Base-by-base conservation (phyloP, 805 yeast genomes). In the Torulaspora indica region DNA sequence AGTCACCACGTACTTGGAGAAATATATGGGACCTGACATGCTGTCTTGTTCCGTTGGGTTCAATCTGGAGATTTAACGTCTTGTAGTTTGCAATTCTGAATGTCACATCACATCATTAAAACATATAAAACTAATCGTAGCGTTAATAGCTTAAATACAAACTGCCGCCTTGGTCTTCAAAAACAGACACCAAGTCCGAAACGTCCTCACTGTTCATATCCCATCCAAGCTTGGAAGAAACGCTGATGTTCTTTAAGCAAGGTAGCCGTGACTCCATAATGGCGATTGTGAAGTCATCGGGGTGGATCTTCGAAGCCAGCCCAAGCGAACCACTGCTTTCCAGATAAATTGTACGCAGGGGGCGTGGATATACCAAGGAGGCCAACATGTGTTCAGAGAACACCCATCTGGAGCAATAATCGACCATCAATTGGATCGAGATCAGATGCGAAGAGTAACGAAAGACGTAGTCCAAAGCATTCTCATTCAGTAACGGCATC, bases 311-410 rank as follows among this genome's bases (percentile, higher is more conserved):
- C 18, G 82, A 77, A 2, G 88, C 76, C 46, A 90, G 86, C 1
- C 97, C 97, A 47, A 85, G 66, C 68, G 82, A 78, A 1, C 98
- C 97, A 48, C 95, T 82, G 36, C 95, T 82, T 46, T 86, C 91
- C 20, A 93, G 73, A 57, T 78, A 78, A 28, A 93, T 63, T 1
- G 78, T 74, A 41, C 70, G 72, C 47, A 91, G 66, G 24, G 75
- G 64, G 8, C 67, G 46, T 9, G 57, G 52, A 8, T 49, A 49
- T 8, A 49, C 40, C 15, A 72, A 44, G 44, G 63, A 40, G 28
- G 68, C 58, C 34, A 74, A 60, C 40, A 71, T 55, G 23, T 75
- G 74, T 18, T 76, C 81, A 22, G 72, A 62, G 53, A 77, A 78
- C 15, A 72, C 51, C 60, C 77, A 70, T 63, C 67, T 73, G 53